Evolutionary conservation across 768 basidiomycete genomes (phyloP), one percentile per base, ranked within the genome.

Genomic region (Galerina marginata): DNA sequence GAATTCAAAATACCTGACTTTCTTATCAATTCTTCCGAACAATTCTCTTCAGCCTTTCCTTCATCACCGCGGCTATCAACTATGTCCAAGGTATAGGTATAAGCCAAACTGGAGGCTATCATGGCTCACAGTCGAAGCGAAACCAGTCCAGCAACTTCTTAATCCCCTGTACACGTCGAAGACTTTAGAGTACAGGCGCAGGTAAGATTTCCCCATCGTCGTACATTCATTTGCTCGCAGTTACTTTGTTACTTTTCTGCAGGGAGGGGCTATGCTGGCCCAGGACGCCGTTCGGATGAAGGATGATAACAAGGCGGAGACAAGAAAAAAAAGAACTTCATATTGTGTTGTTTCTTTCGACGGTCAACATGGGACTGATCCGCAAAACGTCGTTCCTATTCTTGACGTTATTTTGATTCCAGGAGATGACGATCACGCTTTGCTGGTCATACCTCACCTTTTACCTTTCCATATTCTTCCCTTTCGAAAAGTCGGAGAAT

Each of bases 361-460:
- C 20, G 7, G 10, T 14, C 6, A 11, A 49, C 10, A 50, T 50
- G 49, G 40, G 12, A 9, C 11, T 3, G 68, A 72, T 55, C 54
- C 69, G 23, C 44, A 68, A 14, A 75, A 74, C 43, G 44, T 65
- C 6, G 65, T 70, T 2, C 69, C 69, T 1, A 56, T 74, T 3
- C 51, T 72, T 1, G 69, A 72, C 33, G 53, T 69, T 2, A 62
- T 74, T 9, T 59, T 61, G 1, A 45, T 70, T 23, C 70, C 71
- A 12, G 56, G 63, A 44, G 40, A 62, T 26, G 58, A 67, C 12
- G 46, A 51, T 6, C 29, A 48, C 12, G 62, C 59, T 0, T 20
- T 73, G 2, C 11, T 71, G 12, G 69, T 70, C 6, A 69, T 71
- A 65, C 70, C 70, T 3, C 50, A 59, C 23, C 55, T 69, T 9